phyloP scores from a whole-genome alignment of 257 asterid genomes.

The Dorcoceras hygrometricum region DNA sequence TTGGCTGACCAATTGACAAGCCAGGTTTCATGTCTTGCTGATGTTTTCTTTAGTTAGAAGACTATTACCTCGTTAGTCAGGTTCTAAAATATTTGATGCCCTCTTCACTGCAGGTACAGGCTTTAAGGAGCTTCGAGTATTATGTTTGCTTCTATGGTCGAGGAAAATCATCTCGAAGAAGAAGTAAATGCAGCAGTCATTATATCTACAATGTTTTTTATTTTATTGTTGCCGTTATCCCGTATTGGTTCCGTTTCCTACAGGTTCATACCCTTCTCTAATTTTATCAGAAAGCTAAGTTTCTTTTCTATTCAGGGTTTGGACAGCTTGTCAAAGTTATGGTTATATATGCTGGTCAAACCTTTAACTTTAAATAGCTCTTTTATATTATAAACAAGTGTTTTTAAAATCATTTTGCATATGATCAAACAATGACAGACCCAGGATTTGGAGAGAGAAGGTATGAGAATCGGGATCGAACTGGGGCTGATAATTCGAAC shows the following conservation, averaged over 20 bases:
- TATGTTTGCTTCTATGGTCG: constrained; percentile 68
- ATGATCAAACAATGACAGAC: background rate
- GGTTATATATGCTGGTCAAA: background rate
- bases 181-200: constrained; percentile 41
- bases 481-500: too few relatives aligned
- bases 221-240: constrained; percentile 64
- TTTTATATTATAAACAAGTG: background rate
- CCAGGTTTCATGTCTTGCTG: constrained; percentile 48
- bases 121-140: constrained; percentile 74
- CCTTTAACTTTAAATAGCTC: background rate
- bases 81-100: constrained; percentile 22
- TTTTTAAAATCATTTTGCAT: background rate
- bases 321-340: background rate
- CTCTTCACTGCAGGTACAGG: constrained; percentile 58
- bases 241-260: constrained; percentile 81
- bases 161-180: constrained; percentile 32
- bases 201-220: constrained; percentile 59
- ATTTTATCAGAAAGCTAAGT: background rate
- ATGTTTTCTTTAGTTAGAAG: constrained; percentile 10
- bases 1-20: constrained; percentile 82
- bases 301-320: background rate
- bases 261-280: constrained; percentile 45
- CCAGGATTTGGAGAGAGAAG: background rate
- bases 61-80: constrained; percentile 6
- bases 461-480: too few relatives aligned